A percentile compares a stretch with the other conserved stretches of the same genome.
Evolutionary conservation across 1,284 basidiomycete species (phyloP).

Genomic region (Leccinum fuscescens): DNA sequence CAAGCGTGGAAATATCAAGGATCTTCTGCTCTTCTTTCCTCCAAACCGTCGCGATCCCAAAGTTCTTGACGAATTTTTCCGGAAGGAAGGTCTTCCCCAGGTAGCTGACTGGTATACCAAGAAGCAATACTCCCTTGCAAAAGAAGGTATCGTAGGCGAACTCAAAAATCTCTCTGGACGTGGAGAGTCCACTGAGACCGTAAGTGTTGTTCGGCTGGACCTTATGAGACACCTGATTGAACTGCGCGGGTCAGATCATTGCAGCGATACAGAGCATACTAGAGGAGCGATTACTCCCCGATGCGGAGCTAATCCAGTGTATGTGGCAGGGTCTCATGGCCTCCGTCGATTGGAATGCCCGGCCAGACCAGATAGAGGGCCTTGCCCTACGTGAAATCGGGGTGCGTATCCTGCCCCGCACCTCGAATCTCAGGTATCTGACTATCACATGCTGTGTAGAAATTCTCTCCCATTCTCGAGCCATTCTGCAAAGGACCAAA

Average conservation of each 20-base stretch:
- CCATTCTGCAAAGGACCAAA: constrained; percentile 86
- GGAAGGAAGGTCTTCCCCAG: constrained; percentile 69
- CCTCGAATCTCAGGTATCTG: not conserved
- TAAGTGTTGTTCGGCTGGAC: constrained; percentile 34
- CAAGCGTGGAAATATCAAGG: constrained; percentile 82
- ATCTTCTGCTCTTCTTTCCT: constrained; percentile 87
- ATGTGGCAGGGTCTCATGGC: constrained; percentile 91
- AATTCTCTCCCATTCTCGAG: constrained; percentile 81
- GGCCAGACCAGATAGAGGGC: constrained; percentile 87
- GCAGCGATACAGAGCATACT: constrained; percentile 67
- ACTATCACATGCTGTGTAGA: constrained; percentile 44
- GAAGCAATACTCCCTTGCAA: constrained; percentile 75
- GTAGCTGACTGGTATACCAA: constrained; percentile 92
- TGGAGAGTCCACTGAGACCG: constrained; percentile 64
- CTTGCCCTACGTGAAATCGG: constrained; percentile 82
- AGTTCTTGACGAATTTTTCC: constrained; percentile 83
- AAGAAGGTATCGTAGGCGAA: constrained; percentile 63
- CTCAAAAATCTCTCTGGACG: constrained; percentile 59
- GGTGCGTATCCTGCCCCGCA: constrained; percentile 43
- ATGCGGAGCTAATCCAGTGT: constrained; percentile 81
- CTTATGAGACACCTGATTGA: constrained; percentile 13
- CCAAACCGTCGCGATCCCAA: constrained; percentile 73
- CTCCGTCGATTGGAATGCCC: constrained; percentile 82
- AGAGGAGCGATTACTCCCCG: constrained; percentile 71
- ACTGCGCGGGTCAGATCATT: constrained; percentile 56